phyloP scores from a whole-genome alignment of 139 green algal species.

The Pseudopediastrum boryanum region DNA sequence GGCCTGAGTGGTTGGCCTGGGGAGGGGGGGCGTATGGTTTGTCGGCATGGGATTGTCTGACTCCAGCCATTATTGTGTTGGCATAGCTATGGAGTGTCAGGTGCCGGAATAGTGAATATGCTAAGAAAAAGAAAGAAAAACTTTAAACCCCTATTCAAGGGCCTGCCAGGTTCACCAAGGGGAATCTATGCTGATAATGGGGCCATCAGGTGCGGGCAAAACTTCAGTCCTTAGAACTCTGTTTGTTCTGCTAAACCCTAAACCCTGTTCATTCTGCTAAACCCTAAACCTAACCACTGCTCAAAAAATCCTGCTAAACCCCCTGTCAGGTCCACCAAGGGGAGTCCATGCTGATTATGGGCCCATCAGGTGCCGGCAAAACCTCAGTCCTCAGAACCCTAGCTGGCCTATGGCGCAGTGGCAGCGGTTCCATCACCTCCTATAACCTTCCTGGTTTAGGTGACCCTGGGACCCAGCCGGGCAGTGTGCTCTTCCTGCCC shows the following conservation, averaged over 20 bases:
- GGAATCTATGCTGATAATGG: background rate
- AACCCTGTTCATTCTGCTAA: background rate
- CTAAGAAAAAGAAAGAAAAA: too few relatives aligned
- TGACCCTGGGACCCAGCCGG: constrained; percentile 23
- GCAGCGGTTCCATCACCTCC: constrained; percentile 64
- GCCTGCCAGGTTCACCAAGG: background rate
- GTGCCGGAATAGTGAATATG: too few relatives aligned
- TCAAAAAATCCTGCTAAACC: background rate
- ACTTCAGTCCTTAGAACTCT: background rate
- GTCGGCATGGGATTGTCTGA: constrained; percentile 7
- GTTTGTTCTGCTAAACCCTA: background rate
- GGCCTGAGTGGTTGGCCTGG: too few relatives aligned
- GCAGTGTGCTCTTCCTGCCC: constrained; percentile 82
- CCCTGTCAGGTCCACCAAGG: constrained; percentile 44
- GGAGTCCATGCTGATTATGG: constrained; percentile 88
- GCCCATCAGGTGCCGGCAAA: constrained; percentile 90
- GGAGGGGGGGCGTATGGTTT: background rate
- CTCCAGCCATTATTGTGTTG: background rate
- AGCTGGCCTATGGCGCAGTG: constrained; percentile 89
- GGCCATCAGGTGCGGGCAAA: background rate
- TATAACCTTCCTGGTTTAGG: constrained; percentile 49
- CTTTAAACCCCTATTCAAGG: too few relatives aligned
- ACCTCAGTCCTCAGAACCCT: constrained; percentile 89
- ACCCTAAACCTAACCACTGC: background rate
- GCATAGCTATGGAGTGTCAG: background rate